Base-by-base conservation (phyloP, 2,329 filamentous ascomycete genomes). In the Pseudogymnoascus sp. region DNA sequence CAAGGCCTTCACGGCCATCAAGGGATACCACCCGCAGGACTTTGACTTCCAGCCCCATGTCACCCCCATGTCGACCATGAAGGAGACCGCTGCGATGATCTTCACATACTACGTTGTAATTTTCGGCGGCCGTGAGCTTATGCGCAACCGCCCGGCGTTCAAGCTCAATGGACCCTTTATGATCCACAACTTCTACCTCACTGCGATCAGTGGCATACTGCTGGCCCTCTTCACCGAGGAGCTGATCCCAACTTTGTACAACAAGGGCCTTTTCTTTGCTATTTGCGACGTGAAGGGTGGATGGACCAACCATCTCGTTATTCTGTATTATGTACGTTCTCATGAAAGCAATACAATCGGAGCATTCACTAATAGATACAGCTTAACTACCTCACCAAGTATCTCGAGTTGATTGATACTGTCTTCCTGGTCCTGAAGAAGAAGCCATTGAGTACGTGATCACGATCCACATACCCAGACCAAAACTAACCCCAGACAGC, bases 401-500 rank as follows among this genome's bases (percentile, higher is more conserved):
- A 96, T 78, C 85, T 97, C 69, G 93, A 97, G 79, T 83, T 97
- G 69, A 81, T 97, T 71, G 93, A 97, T 78, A 97, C 93, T 65
- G 87, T 93, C 75, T 97, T 97, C 84, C 82, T 97, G 63, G 95
- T 97, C 81, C 86, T 97, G 76, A 97, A 97, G 88, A 97, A 97
- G 88, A 97, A 97, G 88, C 93, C 93, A 62, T 80, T 97, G 76
- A 97, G 86, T 88, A 82, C 68, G 83, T 71, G 24, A 50, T 26
- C 59, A 33, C 44, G 44, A 14, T 19, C 11, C 13, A 53, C 3
- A 4, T 5, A 13, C 11, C 10, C 47, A 19, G 13, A 29, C 16
- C 29, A 24, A 60, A 35, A 42, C 53, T 42, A 31, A 64, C 56
- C 61, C 47, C 59, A 19, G 42, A 61, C 67, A 86, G 83, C 95